Percentiles rank a stretch among this genome's conserved stretches.
phyloP scores from a whole-genome alignment of 306 rosid species.

The Parietaria judaica region DNA sequence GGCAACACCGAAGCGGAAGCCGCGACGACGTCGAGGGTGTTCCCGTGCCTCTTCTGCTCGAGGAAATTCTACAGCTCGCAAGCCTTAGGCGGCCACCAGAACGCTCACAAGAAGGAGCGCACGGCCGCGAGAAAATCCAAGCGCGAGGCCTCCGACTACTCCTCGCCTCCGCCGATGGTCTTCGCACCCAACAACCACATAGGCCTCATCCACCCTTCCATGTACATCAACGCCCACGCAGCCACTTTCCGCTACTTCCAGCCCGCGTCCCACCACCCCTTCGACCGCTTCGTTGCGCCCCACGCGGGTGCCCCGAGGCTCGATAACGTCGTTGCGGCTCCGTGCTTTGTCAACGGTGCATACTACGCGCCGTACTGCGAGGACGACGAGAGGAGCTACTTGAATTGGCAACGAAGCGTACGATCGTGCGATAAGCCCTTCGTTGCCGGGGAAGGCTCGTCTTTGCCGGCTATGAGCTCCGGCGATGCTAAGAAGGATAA shows the following conservation, averaged over 20 bases:
- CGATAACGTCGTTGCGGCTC: constrained; percentile 18
- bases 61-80: constrained; percentile 77
- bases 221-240: constrained; percentile 43
- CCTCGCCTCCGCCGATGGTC: constrained; percentile 24
- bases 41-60: constrained; percentile 68
- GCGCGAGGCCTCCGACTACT: constrained; percentile 21
- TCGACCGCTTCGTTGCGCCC: constrained; percentile 30
- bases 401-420: constrained; percentile 38
- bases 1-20: constrained; percentile 23
- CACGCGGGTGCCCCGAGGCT: constrained; percentile 34
- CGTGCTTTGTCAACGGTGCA: no score
- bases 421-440: constrained; percentile 2
- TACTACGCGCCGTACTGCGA: constrained; percentile 14
- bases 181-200: constrained; percentile 39
- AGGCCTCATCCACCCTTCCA: constrained; percentile 35
- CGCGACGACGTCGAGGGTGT: constrained; percentile 36
- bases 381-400: constrained; percentile 32
- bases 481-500: constrained; percentile 25
- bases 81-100: constrained; percentile 90
- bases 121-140: constrained; percentile 64
- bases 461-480: constrained; percentile 12
- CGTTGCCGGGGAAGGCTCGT: constrained; percentile 1
- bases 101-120: constrained; percentile 83
- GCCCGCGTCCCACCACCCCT: constrained; percentile 19
- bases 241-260: constrained; percentile 38